Base-by-base conservation (phyloP, 371 early-diverging fungal genomes). In the Mortierella sp. region DNA sequence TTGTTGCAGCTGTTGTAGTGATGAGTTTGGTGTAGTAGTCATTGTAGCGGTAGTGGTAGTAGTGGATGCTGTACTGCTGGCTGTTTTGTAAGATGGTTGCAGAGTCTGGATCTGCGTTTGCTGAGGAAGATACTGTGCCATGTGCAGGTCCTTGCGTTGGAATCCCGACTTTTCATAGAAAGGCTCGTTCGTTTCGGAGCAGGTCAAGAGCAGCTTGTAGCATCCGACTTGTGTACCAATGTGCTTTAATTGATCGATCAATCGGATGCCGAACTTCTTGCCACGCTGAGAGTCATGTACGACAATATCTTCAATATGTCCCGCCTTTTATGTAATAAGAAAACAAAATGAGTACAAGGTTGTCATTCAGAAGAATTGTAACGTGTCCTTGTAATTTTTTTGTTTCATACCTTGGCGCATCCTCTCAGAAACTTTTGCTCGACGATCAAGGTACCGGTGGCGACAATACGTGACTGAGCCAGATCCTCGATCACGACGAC, bases 131-230 rank as follows among this genome's bases (percentile, higher is more conserved):
- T 95, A 95, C 30, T 81, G 76, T 2, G 89, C 89, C 94, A 95
- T 94, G 79, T 96, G 94, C 56, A 89, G 84, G 50, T 92, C 95
- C 82, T 96, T 95, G 52, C 89, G 83, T n/a, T 67, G 78, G 52
- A 97, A 86, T 1, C 94, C 95, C 71, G 97, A 97, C 81, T 97
- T 98, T 64, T 90, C 88, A 79, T 99, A 99, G 75, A 99, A 99
- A 17, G 88, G 78, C 24, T 94, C 86, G 79, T 98, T 98, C 32
- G 91, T 83, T 47, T 90, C 86, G 54, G 82, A 85, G 83, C 98
- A 97, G 80, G 96, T 94, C 48, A 99, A 87, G 50, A 90, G 88
- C 44, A 92, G 81, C 79, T 92, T 94, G 82, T 94, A 96, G 72
- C 92, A 92, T 24, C 90, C 90, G 15, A 84, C 72, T 26, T 81